Percentiles rank a stretch among this genome's conserved stretches.
Conservation (phyloP, 1,284 basidiomycete species). For the Schizophyllum amplum region DNA sequence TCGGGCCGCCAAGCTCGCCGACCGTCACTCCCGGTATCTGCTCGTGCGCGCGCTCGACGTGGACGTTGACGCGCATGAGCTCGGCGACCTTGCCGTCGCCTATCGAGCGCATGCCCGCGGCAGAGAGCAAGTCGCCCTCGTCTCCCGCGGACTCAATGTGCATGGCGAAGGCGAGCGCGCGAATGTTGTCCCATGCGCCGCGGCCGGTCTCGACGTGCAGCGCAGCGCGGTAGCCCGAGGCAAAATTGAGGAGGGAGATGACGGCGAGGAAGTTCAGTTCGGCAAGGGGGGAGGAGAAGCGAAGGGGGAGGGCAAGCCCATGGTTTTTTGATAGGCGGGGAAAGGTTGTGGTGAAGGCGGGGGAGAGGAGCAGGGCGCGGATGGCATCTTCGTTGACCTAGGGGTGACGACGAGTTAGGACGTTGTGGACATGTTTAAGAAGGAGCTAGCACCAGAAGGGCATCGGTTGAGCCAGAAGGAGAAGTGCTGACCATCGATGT, state of each 20-base stretch:
- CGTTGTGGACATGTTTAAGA: too few species aligned
- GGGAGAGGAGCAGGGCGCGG: conserved; percentile 52
- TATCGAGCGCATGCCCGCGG: conserved; percentile 54
- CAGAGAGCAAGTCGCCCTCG: conserved; percentile 55
- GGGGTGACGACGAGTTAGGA: not conserved
- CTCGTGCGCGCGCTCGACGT: conserved; percentile 66
- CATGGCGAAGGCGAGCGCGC: conserved; percentile 61
- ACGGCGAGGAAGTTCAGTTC: conserved; percentile 71
- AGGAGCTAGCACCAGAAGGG: too few species aligned
- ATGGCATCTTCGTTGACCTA: conserved; percentile 53
- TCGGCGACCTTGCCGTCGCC: conserved; percentile 55
- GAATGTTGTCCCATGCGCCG: conserved; percentile 76
- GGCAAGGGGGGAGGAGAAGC: conserved; percentile 58
- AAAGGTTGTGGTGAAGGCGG: conserved; percentile 56
- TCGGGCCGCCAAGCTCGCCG: conserved; percentile 66
- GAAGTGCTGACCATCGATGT: not conserved
- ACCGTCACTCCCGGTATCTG: conserved; percentile 63
- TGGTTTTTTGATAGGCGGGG: conserved; percentile 52
- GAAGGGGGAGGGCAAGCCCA: conserved; percentile 68
- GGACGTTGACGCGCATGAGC: conserved; percentile 59
- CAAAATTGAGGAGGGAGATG: conserved; percentile 74
- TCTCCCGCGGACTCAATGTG: conserved; percentile 56
- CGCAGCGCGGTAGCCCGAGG: conserved; percentile 66
- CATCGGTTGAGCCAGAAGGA: not conserved
- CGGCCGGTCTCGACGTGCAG: conserved; percentile 62